A percentile compares a stretch with the other conserved stretches of the same genome.
These are phyloP conservation scores for Babesia bovis DNA, from an alignment of 169 alveolate species.

Conservation along the genomic window DNA sequence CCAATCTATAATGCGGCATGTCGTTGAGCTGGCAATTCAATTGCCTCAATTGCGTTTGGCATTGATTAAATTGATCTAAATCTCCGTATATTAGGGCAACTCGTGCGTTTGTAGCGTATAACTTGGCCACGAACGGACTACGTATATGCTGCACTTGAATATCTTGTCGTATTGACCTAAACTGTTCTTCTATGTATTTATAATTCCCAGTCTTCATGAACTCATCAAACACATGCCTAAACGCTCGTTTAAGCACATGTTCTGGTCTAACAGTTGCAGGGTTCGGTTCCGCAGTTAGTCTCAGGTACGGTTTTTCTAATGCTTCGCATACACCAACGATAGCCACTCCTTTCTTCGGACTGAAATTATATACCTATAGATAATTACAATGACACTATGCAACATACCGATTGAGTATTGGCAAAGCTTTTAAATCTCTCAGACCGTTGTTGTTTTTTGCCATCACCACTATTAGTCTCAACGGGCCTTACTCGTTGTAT, in stretches of 20 bases:
- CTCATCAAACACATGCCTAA: slow-evolving; percentile 68
- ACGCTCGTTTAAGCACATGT: slow-evolving; percentile 53
- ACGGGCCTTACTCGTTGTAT: background rate
- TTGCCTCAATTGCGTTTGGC: slow-evolving; percentile 89
- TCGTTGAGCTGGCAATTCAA: slow-evolving; percentile 53
- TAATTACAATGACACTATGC: background rate
- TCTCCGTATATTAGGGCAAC: slow-evolving; percentile 90
- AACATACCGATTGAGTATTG: slow-evolving; percentile 8
- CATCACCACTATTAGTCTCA: background rate
- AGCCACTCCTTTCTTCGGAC: slow-evolving; percentile 16
- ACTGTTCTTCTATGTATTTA: slow-evolving; percentile 86
- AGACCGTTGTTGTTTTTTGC: slow-evolving; percentile 12
- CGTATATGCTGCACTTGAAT: slow-evolving; percentile 89
- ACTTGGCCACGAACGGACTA: slow-evolving; percentile 84
- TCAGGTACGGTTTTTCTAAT: slow-evolving; percentile 55
- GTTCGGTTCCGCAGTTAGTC: slow-evolving; percentile 64
- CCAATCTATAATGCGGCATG: slow-evolving; percentile 22
- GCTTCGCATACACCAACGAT: slow-evolving; percentile 48
- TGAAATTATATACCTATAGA: slow-evolving; percentile 47
- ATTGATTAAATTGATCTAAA: slow-evolving; percentile 91
- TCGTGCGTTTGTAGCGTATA: slow-evolving; percentile 91
- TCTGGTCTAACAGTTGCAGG: slow-evolving; percentile 63
- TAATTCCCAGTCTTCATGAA: slow-evolving; percentile 74
- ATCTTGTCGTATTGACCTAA: slow-evolving; percentile 91
- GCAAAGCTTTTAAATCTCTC: slow-evolving; percentile 4